These are phyloP conservation scores for Jacaranda copaia DNA, from an alignment of 257 asterid genomes.

Conservation along the genomic window DNA sequence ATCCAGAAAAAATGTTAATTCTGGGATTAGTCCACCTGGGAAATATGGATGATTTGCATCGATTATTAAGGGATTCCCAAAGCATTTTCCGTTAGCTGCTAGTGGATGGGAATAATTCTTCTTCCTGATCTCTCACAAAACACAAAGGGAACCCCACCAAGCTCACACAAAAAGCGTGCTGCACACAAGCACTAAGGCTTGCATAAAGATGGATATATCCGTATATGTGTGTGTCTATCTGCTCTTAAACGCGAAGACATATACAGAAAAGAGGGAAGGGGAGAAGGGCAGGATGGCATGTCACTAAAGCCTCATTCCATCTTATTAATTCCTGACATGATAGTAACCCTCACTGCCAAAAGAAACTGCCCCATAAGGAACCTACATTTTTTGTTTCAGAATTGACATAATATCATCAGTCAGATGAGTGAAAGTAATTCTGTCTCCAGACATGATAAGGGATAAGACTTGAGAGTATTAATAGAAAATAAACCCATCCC, in stretches of 20 bases:
- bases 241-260: background rate
- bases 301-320: background rate
- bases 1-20: background rate
- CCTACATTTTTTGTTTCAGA: background rate
- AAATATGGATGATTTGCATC: background rate
- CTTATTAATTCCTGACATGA: background rate
- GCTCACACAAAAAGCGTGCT: background rate
- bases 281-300: background rate
- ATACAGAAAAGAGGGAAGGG: background rate
- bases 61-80: background rate
- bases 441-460: background rate
- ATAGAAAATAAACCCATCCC: background rate
- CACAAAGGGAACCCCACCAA: background rate
- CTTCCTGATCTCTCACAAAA: background rate
- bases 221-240: conserved; percentile 6
- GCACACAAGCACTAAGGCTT: conserved; percentile 1
- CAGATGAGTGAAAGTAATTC: background rate
- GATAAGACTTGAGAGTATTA: background rate
- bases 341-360: background rate
- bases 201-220: background rate
- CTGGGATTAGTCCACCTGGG: too few relatives aligned
- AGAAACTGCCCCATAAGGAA: background rate
- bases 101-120: background rate
- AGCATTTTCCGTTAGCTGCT: background rate
- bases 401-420: background rate